phyloP scores from a whole-genome alignment of 129 eudicot genomes.

The Centrapalus pauciflorus region DNA sequence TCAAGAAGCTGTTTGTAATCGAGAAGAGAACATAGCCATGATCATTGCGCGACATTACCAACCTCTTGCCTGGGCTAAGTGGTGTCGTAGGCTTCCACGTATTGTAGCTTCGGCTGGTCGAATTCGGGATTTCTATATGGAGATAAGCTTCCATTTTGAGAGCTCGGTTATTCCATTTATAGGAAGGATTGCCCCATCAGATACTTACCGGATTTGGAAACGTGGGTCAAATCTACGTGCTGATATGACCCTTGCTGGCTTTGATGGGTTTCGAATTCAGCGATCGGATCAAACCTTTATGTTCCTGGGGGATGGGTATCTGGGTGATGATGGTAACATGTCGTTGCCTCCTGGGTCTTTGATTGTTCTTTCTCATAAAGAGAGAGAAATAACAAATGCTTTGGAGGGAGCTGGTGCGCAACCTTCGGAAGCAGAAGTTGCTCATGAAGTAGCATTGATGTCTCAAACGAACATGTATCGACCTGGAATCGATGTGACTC shows the following conservation, averaged over 20 bases:
- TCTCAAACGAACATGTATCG: slow-evolving; percentile 93
- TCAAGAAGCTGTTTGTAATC: slow-evolving; percentile 87
- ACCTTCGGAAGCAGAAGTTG: slow-evolving; percentile 88
- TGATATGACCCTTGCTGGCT: slow-evolving; percentile 98
- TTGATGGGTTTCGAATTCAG: slow-evolving; percentile 90
- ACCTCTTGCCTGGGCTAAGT: slow-evolving; percentile 96
- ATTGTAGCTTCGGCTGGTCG: slow-evolving; percentile 81
- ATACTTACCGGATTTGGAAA: slow-evolving; percentile 90
- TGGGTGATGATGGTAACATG: slow-evolving; percentile 46
- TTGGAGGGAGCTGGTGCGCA: slow-evolving; percentile 93
- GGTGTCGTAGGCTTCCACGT: slow-evolving; percentile 95
- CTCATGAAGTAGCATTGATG: slow-evolving; percentile 91
- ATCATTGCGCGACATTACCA: slow-evolving; percentile 89
- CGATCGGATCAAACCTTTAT: slow-evolving; percentile 92
- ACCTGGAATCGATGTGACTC: slow-evolving; percentile 97
- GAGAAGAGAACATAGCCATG: slow-evolving; percentile 90
- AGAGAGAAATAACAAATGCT: slow-evolving; percentile 92
- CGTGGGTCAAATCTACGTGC: slow-evolving; percentile 95
- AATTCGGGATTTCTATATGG: slow-evolving; percentile 91
- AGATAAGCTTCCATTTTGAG: slow-evolving; percentile 87
- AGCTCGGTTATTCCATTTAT: slow-evolving; percentile 94
- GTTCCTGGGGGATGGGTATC: slow-evolving; percentile 84
- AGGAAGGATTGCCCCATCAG: slow-evolving; percentile 92
- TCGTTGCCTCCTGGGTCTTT: slow-evolving; percentile 79
- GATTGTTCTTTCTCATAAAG: slow-evolving; percentile 87